Conservation (phyloP, 768 basidiomycete species). For the Inosperma sp. region DNA sequence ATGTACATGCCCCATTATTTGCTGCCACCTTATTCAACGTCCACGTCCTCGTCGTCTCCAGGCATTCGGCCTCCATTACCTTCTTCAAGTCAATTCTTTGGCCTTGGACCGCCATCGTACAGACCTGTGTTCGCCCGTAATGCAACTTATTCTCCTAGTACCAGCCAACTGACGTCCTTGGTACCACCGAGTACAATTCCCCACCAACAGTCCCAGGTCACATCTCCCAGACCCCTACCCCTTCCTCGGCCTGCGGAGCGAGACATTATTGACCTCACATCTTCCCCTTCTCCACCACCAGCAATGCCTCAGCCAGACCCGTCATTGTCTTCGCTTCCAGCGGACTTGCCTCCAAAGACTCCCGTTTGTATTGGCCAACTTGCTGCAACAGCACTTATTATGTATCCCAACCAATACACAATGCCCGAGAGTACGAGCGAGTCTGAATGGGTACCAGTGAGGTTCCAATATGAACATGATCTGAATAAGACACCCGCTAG, state of each 20-base stretch:
- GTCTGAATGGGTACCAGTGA: conserved; percentile 63
- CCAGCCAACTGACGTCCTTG: conserved; percentile 22
- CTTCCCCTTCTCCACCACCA: conserved; percentile 55
- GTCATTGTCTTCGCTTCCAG: conserved; percentile 36
- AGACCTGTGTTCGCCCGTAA: conserved; percentile 48
- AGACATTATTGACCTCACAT: conserved; percentile 74
- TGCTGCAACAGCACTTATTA: conserved; percentile 74
- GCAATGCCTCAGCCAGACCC: conserved; percentile 24
- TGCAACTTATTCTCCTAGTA: conserved; percentile 39
- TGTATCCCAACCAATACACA: conserved; percentile 77
- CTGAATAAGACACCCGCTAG: conserved; percentile 47
- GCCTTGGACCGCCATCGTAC: conserved; percentile 11
- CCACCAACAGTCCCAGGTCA: conserved; percentile 26
- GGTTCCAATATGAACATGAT: conserved; percentile 66
- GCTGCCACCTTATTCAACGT: conserved; percentile 10
- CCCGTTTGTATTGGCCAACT: conserved; percentile 88
- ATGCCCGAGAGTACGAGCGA: conserved; percentile 44
- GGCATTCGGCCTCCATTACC: conserved; percentile 1
- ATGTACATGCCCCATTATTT: conserved; percentile 12
- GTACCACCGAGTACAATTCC: conserved; percentile 19
- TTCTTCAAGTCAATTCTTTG: conserved; percentile 9
- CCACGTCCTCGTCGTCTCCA: conserved; percentile 7
- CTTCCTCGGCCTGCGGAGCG: conserved; percentile 24
- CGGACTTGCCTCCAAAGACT: conserved; percentile 69
- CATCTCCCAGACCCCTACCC: conserved; percentile 14